Base-by-base conservation (phyloP, 2,329 filamentous ascomycete genomes). In the Xylariaceae sp. region DNA sequence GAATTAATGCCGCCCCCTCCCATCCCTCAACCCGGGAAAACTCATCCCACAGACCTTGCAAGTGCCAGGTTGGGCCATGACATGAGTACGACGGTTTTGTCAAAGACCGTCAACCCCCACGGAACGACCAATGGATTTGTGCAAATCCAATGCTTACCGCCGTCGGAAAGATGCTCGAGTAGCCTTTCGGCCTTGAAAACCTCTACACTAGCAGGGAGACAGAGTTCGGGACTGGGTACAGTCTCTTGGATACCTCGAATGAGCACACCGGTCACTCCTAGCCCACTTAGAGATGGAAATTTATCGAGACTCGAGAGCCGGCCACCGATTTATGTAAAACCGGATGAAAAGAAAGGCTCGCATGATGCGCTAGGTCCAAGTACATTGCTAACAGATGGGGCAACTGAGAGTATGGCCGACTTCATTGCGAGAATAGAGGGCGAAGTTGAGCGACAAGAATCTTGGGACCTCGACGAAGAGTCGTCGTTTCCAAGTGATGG, bases 341-440 rank as follows among this genome's bases (percentile, higher is more conserved):
- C 54, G 22, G 39, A 41, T 36, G 41, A 37, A 44, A 44, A 35
- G 22, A 17, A 34, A 35, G 22, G 32, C 6, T 8, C 20, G 2
- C 29, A 36, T 14, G 25, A 12, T 6, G 14, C 36, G 12, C 23
- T 34, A 19, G 20, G 22, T 21, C 22, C 5, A 14, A 43, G 23
- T 20, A 22, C 37, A 8, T 20, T 38, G 20, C 40, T 39, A 22
- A 19, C 20, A 14, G 11, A 45, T 11, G 40, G 35, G 27, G 21
- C 17, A 22, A 25, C 35, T 22, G 60, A 65, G 37, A 62, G 43
- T 16, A 61, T 66, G 43, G 50, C 49, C n/a, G 62, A 67, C 12
- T 67, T 63, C 45, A 67, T 67, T 33, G 44, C 48, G 12, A 63
- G 61, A 41, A 64, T 67, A 35, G 66, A 68, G 44, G 51, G 37